Conservation (phyloP, 2,329 filamentous ascomycete genomes). For the Diaporthe australafricana region DNA sequence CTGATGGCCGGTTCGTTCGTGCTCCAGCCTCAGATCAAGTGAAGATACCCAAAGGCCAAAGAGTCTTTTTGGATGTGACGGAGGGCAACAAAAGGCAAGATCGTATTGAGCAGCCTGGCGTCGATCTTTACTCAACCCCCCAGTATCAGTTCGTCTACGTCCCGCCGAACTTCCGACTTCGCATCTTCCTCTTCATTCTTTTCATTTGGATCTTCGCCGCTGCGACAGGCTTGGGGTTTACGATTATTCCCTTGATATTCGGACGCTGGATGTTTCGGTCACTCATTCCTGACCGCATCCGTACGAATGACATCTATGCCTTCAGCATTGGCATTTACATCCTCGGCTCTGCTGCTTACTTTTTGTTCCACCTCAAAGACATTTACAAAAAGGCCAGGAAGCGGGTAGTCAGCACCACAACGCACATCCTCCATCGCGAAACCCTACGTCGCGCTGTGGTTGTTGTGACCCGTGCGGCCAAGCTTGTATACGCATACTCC, state of each 20-base stretch:
- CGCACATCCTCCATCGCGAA: slow-evolving; percentile 46
- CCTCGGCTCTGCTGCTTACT: slow-evolving; percentile 76
- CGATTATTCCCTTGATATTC: slow-evolving; percentile 86
- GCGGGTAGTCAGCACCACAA: slow-evolving; percentile 44
- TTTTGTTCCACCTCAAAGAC: slow-evolving; percentile 62
- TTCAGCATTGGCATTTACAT: slow-evolving; percentile 92
- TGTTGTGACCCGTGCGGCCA: slow-evolving; percentile 48
- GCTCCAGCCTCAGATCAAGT: slow-evolving; percentile 96
- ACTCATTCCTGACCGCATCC: slow-evolving; percentile 77
- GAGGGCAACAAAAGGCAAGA: slow-evolving; percentile 75
- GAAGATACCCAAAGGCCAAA: slow-evolving; percentile 85
- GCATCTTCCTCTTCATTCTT: slow-evolving; percentile 87
- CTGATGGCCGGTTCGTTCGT: slow-evolving; percentile 85
- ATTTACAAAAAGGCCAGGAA: slow-evolving; percentile 49
- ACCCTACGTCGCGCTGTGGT: slow-evolving; percentile 46
- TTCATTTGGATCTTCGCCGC: slow-evolving; percentile 95
- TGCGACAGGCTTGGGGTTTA: slow-evolving; percentile 84
- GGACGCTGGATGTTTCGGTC: slow-evolving; percentile 82
- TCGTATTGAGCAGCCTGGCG: slow-evolving; percentile 67
- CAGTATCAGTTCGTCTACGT: slow-evolving; percentile 82
- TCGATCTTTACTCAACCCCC: slow-evolving; percentile 65
- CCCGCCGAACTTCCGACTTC: slow-evolving; percentile 83
- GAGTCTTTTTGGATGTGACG: slow-evolving; percentile 83
- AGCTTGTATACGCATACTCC: slow-evolving; percentile 79
- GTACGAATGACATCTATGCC: slow-evolving; percentile 95